Evolutionary conservation across 1,139 yeast genomes (phyloP).

Genomic region (Citeromyces hawaiiensis): DNA sequence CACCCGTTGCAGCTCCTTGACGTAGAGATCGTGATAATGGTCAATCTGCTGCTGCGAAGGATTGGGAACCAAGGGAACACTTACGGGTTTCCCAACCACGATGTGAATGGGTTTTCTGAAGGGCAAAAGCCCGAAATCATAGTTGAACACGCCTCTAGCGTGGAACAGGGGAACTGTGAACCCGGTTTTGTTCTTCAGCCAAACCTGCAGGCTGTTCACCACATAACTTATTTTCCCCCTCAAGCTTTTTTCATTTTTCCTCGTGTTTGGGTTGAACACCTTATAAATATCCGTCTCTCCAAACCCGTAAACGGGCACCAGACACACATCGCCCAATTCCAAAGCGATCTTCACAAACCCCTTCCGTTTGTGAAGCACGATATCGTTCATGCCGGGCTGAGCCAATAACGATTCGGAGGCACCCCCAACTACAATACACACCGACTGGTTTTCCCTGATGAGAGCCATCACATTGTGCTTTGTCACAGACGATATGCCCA

Average conservation of each 20-base stretch:
- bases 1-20: slow-evolving; percentile 49
- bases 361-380: slow-evolving; percentile 66
- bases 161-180: slow-evolving; percentile 87
- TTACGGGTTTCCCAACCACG: slow-evolving; percentile 73
- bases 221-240: neutral
- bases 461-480: slow-evolving; percentile 57
- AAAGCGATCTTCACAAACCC: slow-evolving; percentile 87
- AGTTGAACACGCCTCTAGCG: slow-evolving; percentile 86
- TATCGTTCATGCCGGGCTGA: slow-evolving; percentile 40
- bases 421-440: slow-evolving; percentile 89
- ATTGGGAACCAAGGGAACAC: slow-evolving; percentile 36
- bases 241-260: neutral
- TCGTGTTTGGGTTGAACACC: slow-evolving; percentile 9
- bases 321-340: slow-evolving; percentile 54
- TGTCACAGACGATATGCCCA: slow-evolving; percentile 83
- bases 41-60: slow-evolving; percentile 42
- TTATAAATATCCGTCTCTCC: slow-evolving; percentile 51
- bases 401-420: slow-evolving; percentile 82
- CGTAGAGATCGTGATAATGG: slow-evolving; percentile 59
- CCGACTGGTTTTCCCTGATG: slow-evolving; percentile 55
- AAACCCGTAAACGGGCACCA: slow-evolving; percentile 86
- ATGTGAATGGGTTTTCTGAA: slow-evolving; percentile 71
- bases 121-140: slow-evolving; percentile 86
- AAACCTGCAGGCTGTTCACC: slow-evolving; percentile 34
- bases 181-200: slow-evolving; percentile 59